phyloP scores from a whole-genome alignment of 371 early-diverging fungal genomes.

The Mortierella sp. region DNA sequence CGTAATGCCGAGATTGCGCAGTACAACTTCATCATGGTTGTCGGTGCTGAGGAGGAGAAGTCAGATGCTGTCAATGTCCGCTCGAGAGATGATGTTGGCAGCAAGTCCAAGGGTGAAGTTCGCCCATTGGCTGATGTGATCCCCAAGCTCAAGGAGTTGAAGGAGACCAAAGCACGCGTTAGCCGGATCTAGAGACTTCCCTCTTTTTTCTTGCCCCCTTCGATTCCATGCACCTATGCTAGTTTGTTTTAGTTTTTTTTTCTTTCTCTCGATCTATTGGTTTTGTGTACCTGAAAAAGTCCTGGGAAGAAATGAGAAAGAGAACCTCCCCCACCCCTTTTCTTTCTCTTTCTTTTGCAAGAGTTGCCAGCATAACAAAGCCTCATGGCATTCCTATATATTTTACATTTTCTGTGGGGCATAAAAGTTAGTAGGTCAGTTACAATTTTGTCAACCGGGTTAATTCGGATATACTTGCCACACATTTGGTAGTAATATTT shows the following conservation, averaged over 20 bases:
- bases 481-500: too few relatives aligned
- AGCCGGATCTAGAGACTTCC: constrained; percentile 62
- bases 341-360: background rate
- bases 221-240: background rate
- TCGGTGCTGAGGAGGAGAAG: constrained; percentile 93
- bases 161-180: constrained; percentile 62
- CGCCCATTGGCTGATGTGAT: constrained; percentile 75
- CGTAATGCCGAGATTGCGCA: constrained; percentile 82
- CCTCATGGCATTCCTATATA: too few relatives aligned
- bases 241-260: constrained; percentile 1
- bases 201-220: background rate
- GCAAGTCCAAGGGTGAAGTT: constrained; percentile 85
- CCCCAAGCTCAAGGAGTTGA: constrained; percentile 68
- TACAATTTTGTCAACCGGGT: too few relatives aligned
- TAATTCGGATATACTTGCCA: too few relatives aligned
- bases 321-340: background rate
- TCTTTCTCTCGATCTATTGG: constrained; percentile 2
- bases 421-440: too few relatives aligned
- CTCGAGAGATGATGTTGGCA: constrained; percentile 84
- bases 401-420: too few relatives aligned
- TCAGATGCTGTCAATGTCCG: constrained; percentile 92
- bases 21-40: constrained; percentile 90
- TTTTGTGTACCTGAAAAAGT: background rate
- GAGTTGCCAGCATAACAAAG: too few relatives aligned
- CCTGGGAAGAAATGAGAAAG: background rate